Percentiles rank a stretch among this genome's conserved stretches.
Evolutionary conservation across 352 stramenopile genomes (phyloP).

Genomic region (Globisporangium carolinianum): DNA sequence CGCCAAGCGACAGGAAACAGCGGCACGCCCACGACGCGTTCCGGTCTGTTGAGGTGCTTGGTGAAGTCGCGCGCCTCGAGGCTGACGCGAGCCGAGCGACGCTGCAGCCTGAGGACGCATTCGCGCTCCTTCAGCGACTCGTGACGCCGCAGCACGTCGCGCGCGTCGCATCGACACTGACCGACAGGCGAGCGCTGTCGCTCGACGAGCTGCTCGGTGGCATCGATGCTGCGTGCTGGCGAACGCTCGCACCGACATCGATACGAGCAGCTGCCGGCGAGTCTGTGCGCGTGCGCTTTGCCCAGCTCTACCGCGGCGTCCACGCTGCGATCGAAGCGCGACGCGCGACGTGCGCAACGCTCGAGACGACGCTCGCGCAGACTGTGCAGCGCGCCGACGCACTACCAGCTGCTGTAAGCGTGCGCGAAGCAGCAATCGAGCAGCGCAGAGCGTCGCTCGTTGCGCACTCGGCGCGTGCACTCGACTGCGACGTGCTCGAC

Average conservation of each 20-base stretch:
- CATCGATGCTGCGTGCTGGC: slow-evolving; percentile 36
- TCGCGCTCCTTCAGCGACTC: slow-evolving; percentile 19
- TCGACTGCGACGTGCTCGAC: slow-evolving; percentile 3
- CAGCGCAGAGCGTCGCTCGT: slow-evolving; percentile 8
- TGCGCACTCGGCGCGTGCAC: slow-evolving; percentile 1
- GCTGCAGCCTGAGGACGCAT: slow-evolving; percentile 25
- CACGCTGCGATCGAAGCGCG: slow-evolving; percentile 21
- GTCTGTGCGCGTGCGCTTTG: slow-evolving; percentile 19
- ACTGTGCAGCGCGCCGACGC: slow-evolving; percentile 21
- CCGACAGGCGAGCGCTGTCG: not conserved
- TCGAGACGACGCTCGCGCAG: slow-evolving; percentile 16
- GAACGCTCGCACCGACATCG: slow-evolving; percentile 1
- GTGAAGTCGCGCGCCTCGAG: slow-evolving; percentile 26
- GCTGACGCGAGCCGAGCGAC: slow-evolving; percentile 8
- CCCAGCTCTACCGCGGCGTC: slow-evolving; percentile 25
- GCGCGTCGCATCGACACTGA: no score
- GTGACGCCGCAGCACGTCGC: not conserved
- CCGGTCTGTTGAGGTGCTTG: slow-evolving; percentile 22
- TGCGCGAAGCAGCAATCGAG: slow-evolving; percentile 7
- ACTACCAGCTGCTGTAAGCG: slow-evolving; percentile 20
- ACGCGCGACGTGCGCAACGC: slow-evolving; percentile 11
- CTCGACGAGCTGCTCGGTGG: slow-evolving; percentile 15
- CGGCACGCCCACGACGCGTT: slow-evolving; percentile 12
- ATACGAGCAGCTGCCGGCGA: not conserved
- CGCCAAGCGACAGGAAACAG: not conserved